Base-by-base conservation (phyloP, 1,284 basidiomycete species). In the Microbotryum lychnidis-dioicae region DNA sequence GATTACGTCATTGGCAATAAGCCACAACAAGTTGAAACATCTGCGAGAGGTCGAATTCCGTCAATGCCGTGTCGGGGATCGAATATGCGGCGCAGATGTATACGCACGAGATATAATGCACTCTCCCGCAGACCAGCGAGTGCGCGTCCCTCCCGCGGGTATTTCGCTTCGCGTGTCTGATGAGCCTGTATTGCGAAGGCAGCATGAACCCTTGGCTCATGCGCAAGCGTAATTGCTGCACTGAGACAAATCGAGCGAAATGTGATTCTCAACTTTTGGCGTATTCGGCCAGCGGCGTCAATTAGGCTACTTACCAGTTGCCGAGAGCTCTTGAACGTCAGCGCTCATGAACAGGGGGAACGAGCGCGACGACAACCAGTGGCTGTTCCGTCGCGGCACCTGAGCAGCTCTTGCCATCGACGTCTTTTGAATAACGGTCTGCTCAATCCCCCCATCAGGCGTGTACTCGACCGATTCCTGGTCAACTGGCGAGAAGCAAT, bases 21-120 rank as follows among this genome's bases (percentile, higher is more conserved):
- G 79, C 93, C 93, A 97, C 2, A 93, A 79, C 29, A 83, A 85
- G 71, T 93, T 96, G 79, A 89, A 93, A 71, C 93, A 90, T 56
- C 89, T 93, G 67, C 62, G 14, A 3, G 2, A 16, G 6, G 16
- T 12, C 5, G 16, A 42, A 42, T 12, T 3, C 57, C 23, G 59
- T 57, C 12, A 44, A 42, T 16, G 58, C 42, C 50, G 25, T 46
- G 54, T 64, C 23, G 64, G 44, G 18, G 44, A 45, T 45, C 46
- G 48, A 1, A 68, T 63, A 23, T 71, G 47, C 5, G 58, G 56
- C 23, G 50, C 60, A 5, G 56, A 63, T 3, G 62, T n/a, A 33
- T 42, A 70, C 79, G 59, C 65, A 85, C 85, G 81, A 82, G 52
- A 86, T 70, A 67, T 74, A 75, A 64, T 75, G 62, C n/a, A 73